Evolutionary conservation across 345 rosid species (phyloP).

Genomic region (Euphorbia pulcherrima): DNA sequence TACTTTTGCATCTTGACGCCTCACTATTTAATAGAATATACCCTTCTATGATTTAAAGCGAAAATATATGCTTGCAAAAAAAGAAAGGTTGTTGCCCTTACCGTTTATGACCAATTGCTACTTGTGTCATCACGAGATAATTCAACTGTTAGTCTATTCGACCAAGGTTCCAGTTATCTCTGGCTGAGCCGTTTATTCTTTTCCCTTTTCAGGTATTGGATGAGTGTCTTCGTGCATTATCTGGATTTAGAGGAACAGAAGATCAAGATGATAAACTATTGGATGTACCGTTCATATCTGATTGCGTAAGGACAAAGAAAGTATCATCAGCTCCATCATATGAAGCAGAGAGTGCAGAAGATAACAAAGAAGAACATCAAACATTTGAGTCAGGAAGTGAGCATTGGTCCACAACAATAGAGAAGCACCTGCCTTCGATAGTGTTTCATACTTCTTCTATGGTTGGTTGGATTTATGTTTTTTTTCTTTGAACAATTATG

Average conservation of each 20-base stretch:
- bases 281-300: slow-evolving; percentile 78
- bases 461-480: slow-evolving; percentile 48
- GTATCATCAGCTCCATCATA: slow-evolving; percentile 88
- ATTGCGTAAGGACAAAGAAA: slow-evolving; percentile 62
- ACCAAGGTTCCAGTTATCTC: background rate
- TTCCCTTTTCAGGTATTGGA: slow-evolving; percentile 66
- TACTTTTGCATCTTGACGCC: background rate
- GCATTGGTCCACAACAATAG: slow-evolving; percentile 73
- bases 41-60: background rate
- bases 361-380: slow-evolving; percentile 37
- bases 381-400: slow-evolving; percentile 45
- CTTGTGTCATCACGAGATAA: background rate
- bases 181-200: background rate
- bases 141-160: background rate
- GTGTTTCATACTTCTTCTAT: slow-evolving; percentile 60
- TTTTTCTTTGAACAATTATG: slow-evolving; percentile 3
- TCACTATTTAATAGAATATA: background rate
- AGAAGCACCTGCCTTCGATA: slow-evolving; percentile 59
- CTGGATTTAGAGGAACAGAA: slow-evolving; percentile 93
- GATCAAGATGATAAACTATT: slow-evolving; percentile 61
- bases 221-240: slow-evolving; percentile 80
- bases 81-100: background rate
- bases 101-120: background rate
- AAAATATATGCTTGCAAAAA: background rate
- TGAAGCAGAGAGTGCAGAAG: slow-evolving; percentile 44